Base-by-base conservation (phyloP, 2,329 filamentous ascomycete species). In the Coleophoma crateriformis region DNA sequence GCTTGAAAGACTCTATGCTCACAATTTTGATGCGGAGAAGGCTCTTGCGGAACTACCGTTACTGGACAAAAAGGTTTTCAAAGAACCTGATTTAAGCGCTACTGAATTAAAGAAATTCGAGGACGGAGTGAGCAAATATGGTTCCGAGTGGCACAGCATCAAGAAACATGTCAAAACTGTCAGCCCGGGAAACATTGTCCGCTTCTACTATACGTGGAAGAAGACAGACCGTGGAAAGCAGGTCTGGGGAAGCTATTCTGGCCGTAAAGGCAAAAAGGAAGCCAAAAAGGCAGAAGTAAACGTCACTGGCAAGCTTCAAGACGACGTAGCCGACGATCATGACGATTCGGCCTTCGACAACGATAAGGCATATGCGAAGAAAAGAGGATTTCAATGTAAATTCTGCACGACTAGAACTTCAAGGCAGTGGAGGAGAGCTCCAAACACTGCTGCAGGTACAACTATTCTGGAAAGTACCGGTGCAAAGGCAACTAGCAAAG, bases 191-290 rank as follows among this genome's bases (percentile, higher is more conserved):
- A 82, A 89, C 51, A 86, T 96, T 54, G 90, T 95, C 22, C 87
- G 94, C 3, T 95, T 88, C 64, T 99, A 97, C 69, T 99, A 99
- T 66, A 88, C 88, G 57, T 99, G 94, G 94, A 99, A 99, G 72
- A 97, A 97, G 69, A 90, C 90, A 0, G 79, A 86, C 2, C 84
- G 85, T 51, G 94, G 94, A 38, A 85, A 81, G 63, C 84, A 94
- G 59, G 84, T 99, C 19, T 96, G 94, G 91, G 90, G 90, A 52
- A 88, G 84, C 56, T 96, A 87, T 61, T 83, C 88, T 46, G 90
- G 88, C 11, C 82, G 92, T 42, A 95, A 95, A 64, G 88, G 89
- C 50, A 95, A 92, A 67, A 96, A 94, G 68, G 89, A 95, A 63
- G 83, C 84, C 39, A 88, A 85, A 63, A 86, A 83, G 59, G 80